A percentile compares a stretch with the other conserved stretches of the same genome.
These are phyloP conservation scores for Colletotrichum shisoi DNA, from an alignment of 2,329 filamentous ascomycete genomes.

Conservation along the genomic window DNA sequence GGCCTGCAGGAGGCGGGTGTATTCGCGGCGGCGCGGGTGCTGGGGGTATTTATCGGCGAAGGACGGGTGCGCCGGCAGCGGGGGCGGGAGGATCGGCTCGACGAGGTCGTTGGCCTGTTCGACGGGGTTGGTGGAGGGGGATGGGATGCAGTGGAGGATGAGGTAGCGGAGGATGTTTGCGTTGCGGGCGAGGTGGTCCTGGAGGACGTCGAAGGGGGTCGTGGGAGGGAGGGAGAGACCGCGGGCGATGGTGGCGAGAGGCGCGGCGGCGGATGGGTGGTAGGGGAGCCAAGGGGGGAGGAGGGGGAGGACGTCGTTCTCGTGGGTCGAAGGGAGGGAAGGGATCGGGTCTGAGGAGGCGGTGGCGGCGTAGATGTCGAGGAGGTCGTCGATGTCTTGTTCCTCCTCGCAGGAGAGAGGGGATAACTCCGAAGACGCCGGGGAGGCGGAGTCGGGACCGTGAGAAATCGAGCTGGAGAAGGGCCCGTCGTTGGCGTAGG, in stretches of 20 bases:
- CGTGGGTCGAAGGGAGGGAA: not conserved
- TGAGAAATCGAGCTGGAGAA: not conserved
- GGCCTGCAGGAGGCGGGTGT: constrained; percentile 24
- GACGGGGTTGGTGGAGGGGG: constrained; percentile 17
- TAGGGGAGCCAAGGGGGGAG: constrained; percentile 26
- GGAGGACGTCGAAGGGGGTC: constrained; percentile 22
- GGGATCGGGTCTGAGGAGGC: not conserved
- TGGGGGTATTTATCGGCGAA: not conserved
- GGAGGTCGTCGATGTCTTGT: constrained; percentile 7
- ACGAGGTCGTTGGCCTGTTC: constrained; percentile 16
- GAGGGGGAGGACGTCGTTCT: not conserved
- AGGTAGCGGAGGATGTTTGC: constrained; percentile 41
- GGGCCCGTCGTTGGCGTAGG: not conserved
- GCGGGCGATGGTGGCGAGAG: constrained; percentile 31
- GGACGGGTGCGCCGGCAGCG: not conserved
- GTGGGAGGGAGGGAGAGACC: constrained; percentile 33
- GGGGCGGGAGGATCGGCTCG: constrained; percentile 4
- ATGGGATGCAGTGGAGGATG: constrained; percentile 27
- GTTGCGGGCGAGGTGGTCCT: constrained; percentile 41
- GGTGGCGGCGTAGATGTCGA: constrained; percentile 11
- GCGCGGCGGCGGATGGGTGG: not conserved
- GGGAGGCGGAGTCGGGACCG: not conserved
- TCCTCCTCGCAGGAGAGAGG: not conserved
- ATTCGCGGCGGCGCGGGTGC: constrained; percentile 4
- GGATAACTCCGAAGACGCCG: not conserved